Evolutionary conservation across 2,329 filamentous ascomycete genomes (phyloP).

Genomic region (Ophiostoma piceae): DNA sequence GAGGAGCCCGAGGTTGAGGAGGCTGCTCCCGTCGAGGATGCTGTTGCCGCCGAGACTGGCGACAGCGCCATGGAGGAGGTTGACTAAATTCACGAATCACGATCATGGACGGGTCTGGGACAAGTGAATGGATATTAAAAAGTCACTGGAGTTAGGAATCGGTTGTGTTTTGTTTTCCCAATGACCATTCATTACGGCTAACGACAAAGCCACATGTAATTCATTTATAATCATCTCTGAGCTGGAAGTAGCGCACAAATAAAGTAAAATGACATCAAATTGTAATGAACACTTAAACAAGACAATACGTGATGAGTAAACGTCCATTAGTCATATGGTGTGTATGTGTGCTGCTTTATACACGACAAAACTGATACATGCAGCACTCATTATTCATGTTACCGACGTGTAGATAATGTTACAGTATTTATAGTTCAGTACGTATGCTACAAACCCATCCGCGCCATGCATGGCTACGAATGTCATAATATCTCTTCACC

Average conservation of each 20-base stretch:
- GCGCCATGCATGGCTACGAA: not conserved
- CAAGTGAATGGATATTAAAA: slow-evolving; percentile 37
- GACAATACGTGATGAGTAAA: not conserved
- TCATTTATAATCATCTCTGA: slow-evolving; percentile 18
- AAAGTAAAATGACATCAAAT: not conserved
- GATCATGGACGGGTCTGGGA: slow-evolving; percentile 30
- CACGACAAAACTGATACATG: not conserved
- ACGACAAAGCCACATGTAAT: slow-evolving; percentile 24
- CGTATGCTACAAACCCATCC: not conserved
- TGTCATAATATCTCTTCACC: slow-evolving; percentile 45
- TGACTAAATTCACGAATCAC: slow-evolving; percentile 60
- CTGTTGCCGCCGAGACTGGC: slow-evolving; percentile 58
- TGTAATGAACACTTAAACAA: not conserved
- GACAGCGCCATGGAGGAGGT: slow-evolving; percentile 99
- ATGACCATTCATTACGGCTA: slow-evolving; percentile 12
- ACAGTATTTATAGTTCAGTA: not conserved
- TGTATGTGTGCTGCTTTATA: not conserved
- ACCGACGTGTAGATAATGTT: not conserved
- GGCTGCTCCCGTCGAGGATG: slow-evolving; percentile 48
- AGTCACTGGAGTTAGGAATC: slow-evolving; percentile 38
- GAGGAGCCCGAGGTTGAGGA: slow-evolving; percentile 61
- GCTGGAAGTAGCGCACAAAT: not conserved
- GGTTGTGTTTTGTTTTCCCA: slow-evolving; percentile 27
- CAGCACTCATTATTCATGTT: not conserved
- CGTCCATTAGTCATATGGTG: not conserved